These are phyloP conservation scores for Rosa persica DNA, from an alignment of 306 rosid genomes.

Conservation along the genomic window DNA sequence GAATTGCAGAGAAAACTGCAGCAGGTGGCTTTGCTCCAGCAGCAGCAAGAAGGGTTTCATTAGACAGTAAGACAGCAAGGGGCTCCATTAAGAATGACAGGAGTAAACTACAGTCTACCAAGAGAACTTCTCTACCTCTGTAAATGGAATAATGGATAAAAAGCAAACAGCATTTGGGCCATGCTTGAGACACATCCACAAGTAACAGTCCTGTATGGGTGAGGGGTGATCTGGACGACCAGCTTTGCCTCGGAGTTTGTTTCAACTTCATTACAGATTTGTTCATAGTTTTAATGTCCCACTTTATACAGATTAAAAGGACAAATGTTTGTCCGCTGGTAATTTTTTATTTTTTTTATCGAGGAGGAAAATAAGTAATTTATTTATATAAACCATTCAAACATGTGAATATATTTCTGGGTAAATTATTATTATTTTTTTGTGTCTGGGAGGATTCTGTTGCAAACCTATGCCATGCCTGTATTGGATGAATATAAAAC, in stretches of 20 bases:
- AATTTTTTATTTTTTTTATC: background rate
- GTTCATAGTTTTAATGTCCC: background rate
- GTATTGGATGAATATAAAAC: no score
- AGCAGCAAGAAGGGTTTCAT: conserved; percentile 34
- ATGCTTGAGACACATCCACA: background rate
- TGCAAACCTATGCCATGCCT: no score
- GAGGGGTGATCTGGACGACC: background rate
- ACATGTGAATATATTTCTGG: background rate
- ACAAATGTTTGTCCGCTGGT: background rate
- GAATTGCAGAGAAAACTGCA: conserved; percentile 69
- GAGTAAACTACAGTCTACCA: conserved; percentile 37
- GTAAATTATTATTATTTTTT: background rate
- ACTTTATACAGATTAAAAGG: background rate
- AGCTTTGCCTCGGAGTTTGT: background rate
- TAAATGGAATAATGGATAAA: background rate
- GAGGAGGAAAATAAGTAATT: background rate
- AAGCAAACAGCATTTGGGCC: background rate
- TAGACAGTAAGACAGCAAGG: conserved; percentile 34
- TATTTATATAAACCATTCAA: background rate
- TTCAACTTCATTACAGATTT: background rate
- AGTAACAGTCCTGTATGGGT: background rate
- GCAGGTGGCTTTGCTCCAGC: conserved; percentile 35
- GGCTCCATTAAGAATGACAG: conserved; percentile 40
- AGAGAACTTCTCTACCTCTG: conserved; percentile 11
- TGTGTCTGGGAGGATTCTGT: background rate